Base-by-base conservation (phyloP, 2,329 filamentous ascomycete genomes). In the Chlorencoelia australis region DNA sequence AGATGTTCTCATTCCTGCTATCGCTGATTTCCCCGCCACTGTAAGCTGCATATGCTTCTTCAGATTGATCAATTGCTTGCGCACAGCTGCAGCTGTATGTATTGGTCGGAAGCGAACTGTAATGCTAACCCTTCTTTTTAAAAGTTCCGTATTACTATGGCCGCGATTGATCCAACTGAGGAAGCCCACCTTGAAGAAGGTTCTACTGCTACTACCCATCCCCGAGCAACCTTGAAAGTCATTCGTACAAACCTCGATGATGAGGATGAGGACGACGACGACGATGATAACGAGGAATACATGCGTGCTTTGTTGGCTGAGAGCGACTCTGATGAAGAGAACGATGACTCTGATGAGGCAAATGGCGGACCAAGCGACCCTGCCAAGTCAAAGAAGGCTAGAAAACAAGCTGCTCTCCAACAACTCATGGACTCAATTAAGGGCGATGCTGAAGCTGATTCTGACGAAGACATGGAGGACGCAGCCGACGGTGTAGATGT, bases 131-230 rank as follows among this genome's bases (percentile, higher is more conserved):
- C 24, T 26, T 18, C 9, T 11, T 35, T 32, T 10, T 25, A 11
- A n/a, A 55, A 94, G 88, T 93, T 95, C 67, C 86, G 86, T 60
- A 86, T 98, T 58, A 96, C 88, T 55, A 98, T 98, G 91, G 91
- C 93, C 55, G 91, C 91, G 48, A 81, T 98, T 60, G 89, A 98
- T 60, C 91, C 91, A 40, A 86, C 76, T 55, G 83, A 83, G 53
- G 70, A 76, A 51, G 72, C 79, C 22, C 73, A 85, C 60, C 69
- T 69, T 41, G 77, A 79, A 49, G 69, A 70, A 40, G 71, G 73
- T 35, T 71, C 69, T 52, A 75, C 79, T 54, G 62, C 73, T 42
- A 73, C 73, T 52, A 61, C 65, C 40, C 63, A 77, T 44, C 73
- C 79, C 52, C 82, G 88, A 52, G 82, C 91, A 36, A 98, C 91